These are phyloP conservation scores for Toxoplasma gondii DNA, from an alignment of 169 alveolate species.

Conservation along the genomic window DNA sequence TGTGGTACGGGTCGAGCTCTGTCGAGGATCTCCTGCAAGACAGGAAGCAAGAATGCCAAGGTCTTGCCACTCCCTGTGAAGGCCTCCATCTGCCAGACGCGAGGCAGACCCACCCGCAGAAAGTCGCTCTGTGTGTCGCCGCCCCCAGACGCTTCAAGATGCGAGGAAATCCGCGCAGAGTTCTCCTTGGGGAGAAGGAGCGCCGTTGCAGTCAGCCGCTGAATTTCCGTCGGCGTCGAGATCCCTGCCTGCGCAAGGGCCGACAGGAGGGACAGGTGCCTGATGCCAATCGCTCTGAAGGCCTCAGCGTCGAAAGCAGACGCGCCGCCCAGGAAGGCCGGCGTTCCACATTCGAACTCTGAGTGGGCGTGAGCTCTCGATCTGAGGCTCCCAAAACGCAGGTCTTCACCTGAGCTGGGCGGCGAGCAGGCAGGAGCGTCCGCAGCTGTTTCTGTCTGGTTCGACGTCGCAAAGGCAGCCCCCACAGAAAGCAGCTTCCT, in stretches of 20 bases:
- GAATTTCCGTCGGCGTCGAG: background rate
- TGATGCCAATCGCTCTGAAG: background rate
- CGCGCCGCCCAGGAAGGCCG: no score
- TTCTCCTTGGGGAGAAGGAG: background rate
- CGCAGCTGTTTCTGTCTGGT: no score
- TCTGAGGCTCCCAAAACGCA: no score
- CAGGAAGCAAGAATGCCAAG: slow-evolving; percentile 88
- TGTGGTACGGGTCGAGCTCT: background rate
- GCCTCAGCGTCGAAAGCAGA: background rate
- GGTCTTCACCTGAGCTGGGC: no score
- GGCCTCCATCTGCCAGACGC: slow-evolving; percentile 73
- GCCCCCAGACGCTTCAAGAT: no score
- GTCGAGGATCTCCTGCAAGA: slow-evolving; percentile 37
- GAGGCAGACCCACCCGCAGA: background rate
- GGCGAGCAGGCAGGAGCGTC: no score
- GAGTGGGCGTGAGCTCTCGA: no score
- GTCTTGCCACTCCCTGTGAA: slow-evolving; percentile 96
- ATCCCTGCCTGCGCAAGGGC: background rate
- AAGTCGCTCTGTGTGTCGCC: background rate
- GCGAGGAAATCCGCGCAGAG: background rate
- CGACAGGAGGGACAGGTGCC: background rate
- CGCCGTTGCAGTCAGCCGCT: background rate
- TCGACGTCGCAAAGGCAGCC: no score
- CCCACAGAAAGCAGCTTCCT: no score
- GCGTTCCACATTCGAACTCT: no score